A percentile compares a stretch with the other conserved stretches of the same genome.
These are phyloP conservation scores for Blastocystis sp. DNA, from an alignment of 352 stramenopile species.

Conservation along the genomic window DNA sequence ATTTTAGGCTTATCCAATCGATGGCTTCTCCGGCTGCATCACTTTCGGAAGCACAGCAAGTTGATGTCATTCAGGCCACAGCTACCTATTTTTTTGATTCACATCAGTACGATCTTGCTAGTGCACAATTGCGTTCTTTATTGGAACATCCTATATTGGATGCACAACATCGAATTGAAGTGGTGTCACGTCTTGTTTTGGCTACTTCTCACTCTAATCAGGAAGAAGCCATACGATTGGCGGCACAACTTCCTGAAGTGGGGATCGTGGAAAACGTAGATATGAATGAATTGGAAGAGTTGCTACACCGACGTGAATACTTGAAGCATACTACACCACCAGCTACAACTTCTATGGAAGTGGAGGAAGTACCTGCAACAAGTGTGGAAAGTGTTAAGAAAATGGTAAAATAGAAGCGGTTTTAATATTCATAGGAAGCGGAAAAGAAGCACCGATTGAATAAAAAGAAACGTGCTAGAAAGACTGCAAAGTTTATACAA, in stretches of 20 bases:
- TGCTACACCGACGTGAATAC: constrained; percentile 22
- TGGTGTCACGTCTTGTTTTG: not conserved
- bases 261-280: constrained; percentile 8
- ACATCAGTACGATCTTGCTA: constrained; percentile 22
- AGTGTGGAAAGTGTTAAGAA: not conserved
- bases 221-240: not conserved
- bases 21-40: not conserved
- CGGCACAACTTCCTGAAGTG: not conserved
- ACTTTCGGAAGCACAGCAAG: not conserved
- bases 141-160: not conserved
- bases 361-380: not conserved
- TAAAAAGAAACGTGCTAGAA: constrained; percentile 31
- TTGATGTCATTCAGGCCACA: not conserved
- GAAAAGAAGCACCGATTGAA: constrained; percentile 42
- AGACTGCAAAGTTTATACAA: constrained; percentile 26
- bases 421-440: not conserved
- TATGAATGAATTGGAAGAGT: constrained; percentile 30
- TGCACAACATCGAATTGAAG: not conserved
- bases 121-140: not conserved
- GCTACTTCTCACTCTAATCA: not conserved
- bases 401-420: not conserved
- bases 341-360: not conserved
- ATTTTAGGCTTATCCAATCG: not conserved
- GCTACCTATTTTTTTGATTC: constrained; percentile 15
- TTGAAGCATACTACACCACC: not conserved